Percentiles rank a stretch among this genome's conserved stretches.
Evolutionary conservation across 2,329 filamentous ascomycete genomes (phyloP).

Genomic region (Ramichloridium luteum): DNA sequence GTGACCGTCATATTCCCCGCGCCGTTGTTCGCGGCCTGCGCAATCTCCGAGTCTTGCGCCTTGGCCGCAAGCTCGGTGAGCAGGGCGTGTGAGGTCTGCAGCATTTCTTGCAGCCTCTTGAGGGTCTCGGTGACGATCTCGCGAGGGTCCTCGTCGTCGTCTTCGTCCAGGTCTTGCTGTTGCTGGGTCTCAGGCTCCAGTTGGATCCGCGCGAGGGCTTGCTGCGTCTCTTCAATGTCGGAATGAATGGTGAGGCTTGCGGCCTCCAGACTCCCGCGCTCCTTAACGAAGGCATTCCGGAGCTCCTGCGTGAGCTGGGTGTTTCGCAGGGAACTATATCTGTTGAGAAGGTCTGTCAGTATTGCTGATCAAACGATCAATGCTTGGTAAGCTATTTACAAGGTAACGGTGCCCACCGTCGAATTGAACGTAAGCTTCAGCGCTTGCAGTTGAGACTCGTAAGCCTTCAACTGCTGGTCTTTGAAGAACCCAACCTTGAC

Average conservation of each 20-base stretch:
- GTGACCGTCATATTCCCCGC: not conserved
- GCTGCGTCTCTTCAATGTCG: not conserved
- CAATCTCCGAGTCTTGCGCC: not conserved
- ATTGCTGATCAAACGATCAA: too few relatives aligned
- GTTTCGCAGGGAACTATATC: constrained; percentile 1
- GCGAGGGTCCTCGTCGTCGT: not conserved
- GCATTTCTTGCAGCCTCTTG: constrained; percentile 1
- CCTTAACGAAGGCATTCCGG: not conserved
- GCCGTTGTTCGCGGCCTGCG: not conserved
- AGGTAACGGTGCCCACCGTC: constrained; percentile 1
- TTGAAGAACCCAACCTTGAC: not conserved
- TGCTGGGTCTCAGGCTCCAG: too few relatives aligned
- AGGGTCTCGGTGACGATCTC: not conserved
- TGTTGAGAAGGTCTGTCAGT: not conserved
- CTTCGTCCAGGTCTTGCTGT: not conserved
- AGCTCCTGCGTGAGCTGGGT: constrained; percentile 1
- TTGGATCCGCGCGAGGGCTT: too few relatives aligned
- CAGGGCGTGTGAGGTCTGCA: not conserved
- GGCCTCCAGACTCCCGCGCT: not conserved
- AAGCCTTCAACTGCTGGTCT: constrained; percentile 1
- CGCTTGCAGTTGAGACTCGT: not conserved
- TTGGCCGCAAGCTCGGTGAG: not conserved
- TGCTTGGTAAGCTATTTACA: too few relatives aligned
- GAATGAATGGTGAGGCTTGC: not conserved
- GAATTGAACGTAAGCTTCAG: not conserved